phyloP scores from a whole-genome alignment of 371 early-diverging fungal genomes.

The Mucor plumbeus region DNA sequence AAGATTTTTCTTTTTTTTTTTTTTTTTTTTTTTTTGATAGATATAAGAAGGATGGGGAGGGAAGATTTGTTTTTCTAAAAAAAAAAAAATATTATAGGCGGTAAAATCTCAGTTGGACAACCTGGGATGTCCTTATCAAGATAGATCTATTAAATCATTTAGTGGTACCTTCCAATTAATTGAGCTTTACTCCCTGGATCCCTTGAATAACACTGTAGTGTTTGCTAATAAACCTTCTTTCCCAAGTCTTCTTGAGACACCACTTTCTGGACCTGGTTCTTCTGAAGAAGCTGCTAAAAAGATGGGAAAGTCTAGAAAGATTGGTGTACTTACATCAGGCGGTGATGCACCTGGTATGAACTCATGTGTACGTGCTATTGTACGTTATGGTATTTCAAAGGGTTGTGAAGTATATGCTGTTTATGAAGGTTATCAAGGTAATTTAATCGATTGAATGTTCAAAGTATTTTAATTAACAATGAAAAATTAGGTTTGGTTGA shows the following conservation, averaged over 20 bases:
- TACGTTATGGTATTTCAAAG: slow-evolving; percentile 85
- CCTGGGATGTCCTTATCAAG: slow-evolving; percentile 26
- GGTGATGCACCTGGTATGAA: slow-evolving; percentile 99
- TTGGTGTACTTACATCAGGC: slow-evolving; percentile 97
- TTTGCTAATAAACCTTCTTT: slow-evolving; percentile 61
- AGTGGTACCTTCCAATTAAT: slow-evolving; percentile 34
- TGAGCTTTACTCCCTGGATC: slow-evolving; percentile 53
- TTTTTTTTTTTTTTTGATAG: too few relatives aligned
- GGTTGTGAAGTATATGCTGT: slow-evolving; percentile 91
- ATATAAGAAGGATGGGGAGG: neutral
- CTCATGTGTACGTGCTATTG: slow-evolving; percentile 93
- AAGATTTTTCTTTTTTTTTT: slow-evolving; percentile 6
- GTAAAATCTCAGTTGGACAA: slow-evolving; percentile 25
- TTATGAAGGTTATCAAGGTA: slow-evolving; percentile 97
- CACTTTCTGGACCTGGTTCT: slow-evolving; percentile 21
- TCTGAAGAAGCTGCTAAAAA: slow-evolving; percentile 19
- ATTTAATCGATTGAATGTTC: neutral
- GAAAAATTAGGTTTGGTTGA: slow-evolving; percentile 90
- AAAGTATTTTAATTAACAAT: neutral
- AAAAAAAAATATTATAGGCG: neutral
- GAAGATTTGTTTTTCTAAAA: neutral
- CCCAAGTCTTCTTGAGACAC: slow-evolving; percentile 28
- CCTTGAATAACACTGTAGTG: slow-evolving; percentile 72
- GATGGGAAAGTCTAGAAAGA: slow-evolving; percentile 46
- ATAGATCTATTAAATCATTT: slow-evolving; percentile 35